A percentile compares a stretch with the other conserved stretches of the same genome.
Evolutionary conservation across 306 rosid species (phyloP).

Genomic region (Quercus glauca): DNA sequence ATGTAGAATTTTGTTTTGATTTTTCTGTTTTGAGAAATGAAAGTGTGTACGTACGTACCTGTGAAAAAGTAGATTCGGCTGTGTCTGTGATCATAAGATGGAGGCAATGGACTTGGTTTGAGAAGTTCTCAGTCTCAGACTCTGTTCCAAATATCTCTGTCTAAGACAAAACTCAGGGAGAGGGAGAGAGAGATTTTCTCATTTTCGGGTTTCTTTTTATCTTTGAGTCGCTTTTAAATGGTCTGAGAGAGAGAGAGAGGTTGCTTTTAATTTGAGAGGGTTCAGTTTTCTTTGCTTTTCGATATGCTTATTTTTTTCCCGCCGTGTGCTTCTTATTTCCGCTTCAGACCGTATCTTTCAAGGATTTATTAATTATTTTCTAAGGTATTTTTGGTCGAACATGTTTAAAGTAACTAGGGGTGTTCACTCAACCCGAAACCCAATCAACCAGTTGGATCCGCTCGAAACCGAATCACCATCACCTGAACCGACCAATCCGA

Average conservation of each 20-base stretch:
- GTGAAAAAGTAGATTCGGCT: background rate
- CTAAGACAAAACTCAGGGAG: background rate
- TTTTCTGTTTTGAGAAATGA: background rate
- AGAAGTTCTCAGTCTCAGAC: slow-evolving; percentile 10
- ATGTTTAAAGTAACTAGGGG: too few relatives aligned
- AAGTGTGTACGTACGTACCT: slow-evolving; percentile 31
- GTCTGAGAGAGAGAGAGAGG: slow-evolving; percentile 16
- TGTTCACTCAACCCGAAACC: too few relatives aligned
- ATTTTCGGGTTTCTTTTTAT: background rate
- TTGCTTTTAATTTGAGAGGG: slow-evolving; percentile 16
- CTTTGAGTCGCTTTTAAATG: slow-evolving; percentile 18
- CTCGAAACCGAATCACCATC: too few relatives aligned
- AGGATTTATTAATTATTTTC: slow-evolving; percentile 1
- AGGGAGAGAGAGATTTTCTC: slow-evolving; percentile 6
- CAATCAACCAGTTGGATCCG: fast-evolving
- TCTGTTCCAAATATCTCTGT: background rate
- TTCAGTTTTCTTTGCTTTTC: slow-evolving; percentile 15
- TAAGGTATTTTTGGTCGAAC: background rate
- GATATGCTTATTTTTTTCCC: slow-evolving; percentile 31
- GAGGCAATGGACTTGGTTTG: slow-evolving; percentile 22
- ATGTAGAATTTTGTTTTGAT: slow-evolving; percentile 11
- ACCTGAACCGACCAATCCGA: too few relatives aligned
- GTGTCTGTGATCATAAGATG: background rate
- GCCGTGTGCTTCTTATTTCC: slow-evolving; percentile 29
- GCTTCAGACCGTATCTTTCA: slow-evolving; percentile 10